phyloP scores from a whole-genome alignment of 805 yeast species.

The Kodamaea hsintzibuensis region DNA sequence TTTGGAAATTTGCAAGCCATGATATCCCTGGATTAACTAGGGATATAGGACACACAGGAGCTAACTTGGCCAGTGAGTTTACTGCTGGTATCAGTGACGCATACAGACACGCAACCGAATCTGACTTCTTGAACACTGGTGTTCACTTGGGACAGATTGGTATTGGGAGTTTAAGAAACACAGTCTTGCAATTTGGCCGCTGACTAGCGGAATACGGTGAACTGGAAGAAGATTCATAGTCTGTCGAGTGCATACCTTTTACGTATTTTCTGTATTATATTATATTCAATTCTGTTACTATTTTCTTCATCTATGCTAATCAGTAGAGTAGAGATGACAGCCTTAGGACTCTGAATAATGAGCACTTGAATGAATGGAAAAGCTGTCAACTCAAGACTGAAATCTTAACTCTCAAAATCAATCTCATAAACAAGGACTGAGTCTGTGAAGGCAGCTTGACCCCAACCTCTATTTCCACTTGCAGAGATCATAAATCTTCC shows the following conservation, averaged over 20 bases:
- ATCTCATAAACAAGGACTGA: constrained; percentile 82
- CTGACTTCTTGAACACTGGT: constrained; percentile 20
- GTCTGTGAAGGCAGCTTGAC: constrained; percentile 74
- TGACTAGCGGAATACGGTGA: neutral
- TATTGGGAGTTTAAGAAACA: constrained; percentile 32
- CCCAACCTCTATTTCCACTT: constrained; percentile 95
- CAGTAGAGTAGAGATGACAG: neutral
- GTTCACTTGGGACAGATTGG: constrained; percentile 32
- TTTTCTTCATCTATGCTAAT: neutral
- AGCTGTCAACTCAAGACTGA: no score
- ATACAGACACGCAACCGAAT: constrained; percentile 15
- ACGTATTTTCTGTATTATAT: neutral
- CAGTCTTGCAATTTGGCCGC: constrained; percentile 24
- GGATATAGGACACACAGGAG: neutral
- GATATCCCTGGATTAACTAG: neutral
- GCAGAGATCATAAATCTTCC: constrained; percentile 87
- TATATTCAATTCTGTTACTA: neutral
- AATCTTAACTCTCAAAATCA: constrained; percentile 25
- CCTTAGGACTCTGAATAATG: no score
- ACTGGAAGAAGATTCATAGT: no score
- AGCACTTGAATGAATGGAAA: no score
- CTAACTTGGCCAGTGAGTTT: neutral
- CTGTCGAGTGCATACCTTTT: no score
- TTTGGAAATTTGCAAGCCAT: constrained; percentile 7
- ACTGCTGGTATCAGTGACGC: constrained; percentile 12